Conservation (phyloP, 2,329 filamentous ascomycete genomes). For the Septoria petroselini region DNA sequence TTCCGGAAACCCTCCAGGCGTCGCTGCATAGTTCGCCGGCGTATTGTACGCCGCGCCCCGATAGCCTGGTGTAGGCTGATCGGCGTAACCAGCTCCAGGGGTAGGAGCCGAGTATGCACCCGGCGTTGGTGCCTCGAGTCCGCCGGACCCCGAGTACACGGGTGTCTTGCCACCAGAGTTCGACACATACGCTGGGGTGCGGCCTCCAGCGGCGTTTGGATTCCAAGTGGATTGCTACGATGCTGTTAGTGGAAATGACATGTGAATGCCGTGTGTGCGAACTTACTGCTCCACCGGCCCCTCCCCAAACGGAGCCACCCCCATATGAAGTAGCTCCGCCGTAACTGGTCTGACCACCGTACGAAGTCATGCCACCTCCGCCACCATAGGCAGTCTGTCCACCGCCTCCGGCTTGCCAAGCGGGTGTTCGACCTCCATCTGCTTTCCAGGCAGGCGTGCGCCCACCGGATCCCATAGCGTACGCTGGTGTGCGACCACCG, state of each 20-base stretch:
- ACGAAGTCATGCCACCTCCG: slow-evolving; percentile 41
- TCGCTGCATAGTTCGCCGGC: slow-evolving; percentile 29
- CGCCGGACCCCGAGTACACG: slow-evolving; percentile 50
- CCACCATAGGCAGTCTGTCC: slow-evolving; percentile 51
- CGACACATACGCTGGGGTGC: slow-evolving; percentile 56
- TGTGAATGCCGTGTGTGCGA: slow-evolving; percentile 62
- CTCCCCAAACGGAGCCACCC: slow-evolving; percentile 41
- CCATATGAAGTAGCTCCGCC: slow-evolving; percentile 53
- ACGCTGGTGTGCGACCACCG: slow-evolving; percentile 63
- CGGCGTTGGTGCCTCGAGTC: slow-evolving; percentile 63
- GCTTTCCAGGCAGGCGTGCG: slow-evolving; percentile 63
- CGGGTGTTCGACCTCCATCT: slow-evolving; percentile 45
- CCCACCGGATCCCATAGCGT: slow-evolving; percentile 44
- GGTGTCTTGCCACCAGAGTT: slow-evolving; percentile 70
- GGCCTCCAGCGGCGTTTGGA: slow-evolving; percentile 35
- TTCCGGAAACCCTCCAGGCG: slow-evolving; percentile 53
- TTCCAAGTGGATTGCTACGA: slow-evolving; percentile 39
- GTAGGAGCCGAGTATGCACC: slow-evolving; percentile 45
- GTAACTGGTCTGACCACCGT: slow-evolving; percentile 63
- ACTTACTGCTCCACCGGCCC: slow-evolving; percentile 31
- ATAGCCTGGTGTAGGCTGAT: slow-evolving; percentile 42
- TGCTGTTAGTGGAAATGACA: slow-evolving; percentile 44
- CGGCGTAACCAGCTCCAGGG: slow-evolving; percentile 38
- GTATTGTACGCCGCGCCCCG: slow-evolving; percentile 40
- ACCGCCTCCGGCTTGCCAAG: slow-evolving; percentile 43